These are phyloP conservation scores for Wickerhamiella bombiphila DNA, from an alignment of 805 yeast genomes.

Conservation along the genomic window DNA sequence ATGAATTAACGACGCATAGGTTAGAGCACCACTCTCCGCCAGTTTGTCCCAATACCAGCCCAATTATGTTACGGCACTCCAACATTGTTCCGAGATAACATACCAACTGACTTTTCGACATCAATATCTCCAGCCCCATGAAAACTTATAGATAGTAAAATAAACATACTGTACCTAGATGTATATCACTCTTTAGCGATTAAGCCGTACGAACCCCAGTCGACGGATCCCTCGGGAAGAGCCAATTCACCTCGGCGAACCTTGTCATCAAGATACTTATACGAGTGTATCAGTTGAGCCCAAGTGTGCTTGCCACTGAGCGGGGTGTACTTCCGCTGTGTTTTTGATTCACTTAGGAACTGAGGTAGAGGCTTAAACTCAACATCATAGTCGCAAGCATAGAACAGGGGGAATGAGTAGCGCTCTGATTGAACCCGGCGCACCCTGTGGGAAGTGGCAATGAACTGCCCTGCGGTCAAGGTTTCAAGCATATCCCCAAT, in stretches of 20 bases:
- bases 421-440: conserved; percentile 28
- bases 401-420: conserved; percentile 16
- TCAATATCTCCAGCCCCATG: too few relatives aligned
- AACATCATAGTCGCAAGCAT: background rate
- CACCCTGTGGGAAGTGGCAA: conserved; percentile 46
- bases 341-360: background rate
- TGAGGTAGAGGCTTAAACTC: background rate
- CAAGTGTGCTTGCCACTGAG: background rate
- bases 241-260: background rate
- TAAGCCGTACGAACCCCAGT: background rate
- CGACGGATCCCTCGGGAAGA: background rate
- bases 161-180: too few relatives aligned
- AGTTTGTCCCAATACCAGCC: too few relatives aligned
- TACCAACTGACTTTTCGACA: too few relatives aligned
- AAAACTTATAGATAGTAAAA: too few relatives aligned
- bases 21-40: too few relatives aligned
- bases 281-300: background rate
- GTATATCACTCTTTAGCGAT: too few relatives aligned
- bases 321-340: background rate
- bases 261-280: background rate
- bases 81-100: too few relatives aligned
- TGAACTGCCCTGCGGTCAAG: conserved; percentile 41
- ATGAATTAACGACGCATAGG: too few relatives aligned
- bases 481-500: conserved; percentile 50
- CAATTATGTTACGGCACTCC: too few relatives aligned